phyloP scores from a whole-genome alignment of 805 yeast species.

The Saccharomycopsis javanensis region DNA sequence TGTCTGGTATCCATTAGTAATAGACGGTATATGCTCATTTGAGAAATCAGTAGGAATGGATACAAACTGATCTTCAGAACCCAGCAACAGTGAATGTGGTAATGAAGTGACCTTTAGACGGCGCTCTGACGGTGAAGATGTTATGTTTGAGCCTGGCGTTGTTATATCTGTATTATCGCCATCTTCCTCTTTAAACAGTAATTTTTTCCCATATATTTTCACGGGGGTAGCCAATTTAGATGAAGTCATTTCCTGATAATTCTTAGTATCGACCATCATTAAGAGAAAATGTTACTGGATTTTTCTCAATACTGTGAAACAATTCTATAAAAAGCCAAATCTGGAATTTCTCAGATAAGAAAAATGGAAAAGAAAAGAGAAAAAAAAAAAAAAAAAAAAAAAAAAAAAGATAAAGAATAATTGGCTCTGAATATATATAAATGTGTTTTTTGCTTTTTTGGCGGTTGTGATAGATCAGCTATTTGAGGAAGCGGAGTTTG shows the following conservation, averaged over 20 bases:
- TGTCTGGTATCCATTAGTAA: too few relatives aligned
- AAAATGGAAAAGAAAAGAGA: too few relatives aligned
- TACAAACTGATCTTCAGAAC: not conserved
- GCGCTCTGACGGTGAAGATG: not conserved
- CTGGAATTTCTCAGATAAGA: too few relatives aligned
- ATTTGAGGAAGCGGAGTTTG: too few relatives aligned
- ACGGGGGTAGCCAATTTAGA: not conserved
- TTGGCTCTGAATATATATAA: too few relatives aligned
- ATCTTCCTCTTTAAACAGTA: not conserved
- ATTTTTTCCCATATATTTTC: not conserved
- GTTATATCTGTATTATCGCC: not conserved
- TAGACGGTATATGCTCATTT: not conserved
- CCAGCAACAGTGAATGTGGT: not conserved
- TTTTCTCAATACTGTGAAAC: too few relatives aligned
- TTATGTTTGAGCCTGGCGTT: not conserved
- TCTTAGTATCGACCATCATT: not conserved
- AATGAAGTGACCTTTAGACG: not conserved
- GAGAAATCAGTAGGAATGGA: not conserved
- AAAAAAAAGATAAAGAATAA: too few relatives aligned
- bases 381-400: too few relatives aligned
- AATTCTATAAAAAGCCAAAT: too few relatives aligned
- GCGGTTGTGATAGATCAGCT: too few relatives aligned
- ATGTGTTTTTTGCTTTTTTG: too few relatives aligned
- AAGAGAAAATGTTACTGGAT: not conserved
- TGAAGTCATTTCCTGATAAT: not conserved